phyloP scores from a whole-genome alignment of 2,329 filamentous ascomycete genomes.

The Stenocarpella maydis region DNA sequence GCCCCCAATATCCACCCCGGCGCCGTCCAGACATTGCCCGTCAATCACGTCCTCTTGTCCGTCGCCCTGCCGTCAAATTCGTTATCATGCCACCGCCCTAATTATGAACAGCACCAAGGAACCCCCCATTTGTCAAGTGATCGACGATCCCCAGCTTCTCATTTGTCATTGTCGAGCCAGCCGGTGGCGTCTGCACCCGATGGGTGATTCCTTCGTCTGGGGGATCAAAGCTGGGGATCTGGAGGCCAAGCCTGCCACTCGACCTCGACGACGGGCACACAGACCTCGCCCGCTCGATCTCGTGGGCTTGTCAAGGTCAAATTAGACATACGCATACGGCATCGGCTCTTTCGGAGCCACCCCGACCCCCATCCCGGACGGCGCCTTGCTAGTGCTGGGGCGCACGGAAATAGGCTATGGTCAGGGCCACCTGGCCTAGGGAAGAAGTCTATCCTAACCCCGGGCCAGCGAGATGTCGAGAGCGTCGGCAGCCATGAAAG shows the following conservation, averaged over 20 bases:
- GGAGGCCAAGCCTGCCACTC: constrained; percentile 1
- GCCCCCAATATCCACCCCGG: constrained; percentile 17
- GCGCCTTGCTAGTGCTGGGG: constrained; percentile 4
- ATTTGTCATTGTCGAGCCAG: constrained; percentile 21
- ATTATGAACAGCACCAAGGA: neutral
- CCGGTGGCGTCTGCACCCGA: constrained; percentile 20
- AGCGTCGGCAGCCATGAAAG: neutral
- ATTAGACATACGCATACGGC: constrained; percentile 8
- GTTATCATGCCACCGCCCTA: constrained; percentile 4
- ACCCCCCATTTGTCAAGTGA: constrained; percentile 14
- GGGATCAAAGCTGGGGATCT: constrained; percentile 16
- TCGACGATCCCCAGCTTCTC: constrained; percentile 15
- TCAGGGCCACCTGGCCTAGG: neutral
- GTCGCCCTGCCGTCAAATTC: neutral
- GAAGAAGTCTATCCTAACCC: neutral
- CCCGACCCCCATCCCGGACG: neutral
- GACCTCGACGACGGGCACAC: neutral
- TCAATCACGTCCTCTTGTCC: neutral
- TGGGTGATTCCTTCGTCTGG: constrained; percentile 21
- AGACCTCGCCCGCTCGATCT: constrained; percentile 18
- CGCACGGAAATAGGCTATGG: neutral
- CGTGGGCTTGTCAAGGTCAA: neutral
- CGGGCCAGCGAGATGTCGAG: neutral
- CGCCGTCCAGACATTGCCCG: neutral
- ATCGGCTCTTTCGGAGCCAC: constrained; percentile 20